Evolutionary conservation across 257 asterid species (phyloP), one percentile per base, ranked within the genome.

Genomic region (Craterostigma plantagineum): DNA sequence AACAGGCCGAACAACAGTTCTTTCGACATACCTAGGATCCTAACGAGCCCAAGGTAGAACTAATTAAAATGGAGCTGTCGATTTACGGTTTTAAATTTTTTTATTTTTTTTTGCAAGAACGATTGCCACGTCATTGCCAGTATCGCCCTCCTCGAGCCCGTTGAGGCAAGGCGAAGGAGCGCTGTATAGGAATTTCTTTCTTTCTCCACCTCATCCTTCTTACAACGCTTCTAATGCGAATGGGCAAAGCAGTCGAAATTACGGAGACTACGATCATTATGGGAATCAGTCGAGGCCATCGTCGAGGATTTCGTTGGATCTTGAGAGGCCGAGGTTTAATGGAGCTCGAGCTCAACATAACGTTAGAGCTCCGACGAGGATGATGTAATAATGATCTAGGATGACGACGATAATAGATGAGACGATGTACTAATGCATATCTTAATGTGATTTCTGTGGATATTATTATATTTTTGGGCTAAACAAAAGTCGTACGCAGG

Each of bases 71-170:
- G n/a, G n/a, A n/a, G n/a, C n/a, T n/a, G n/a, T n/a, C n/a, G n/a
- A n/a, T n/a, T n/a, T n/a, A n/a, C n/a, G n/a, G n/a, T 36, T 36
- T 2, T 12, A 4, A 36, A 36, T 12, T 36, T 36, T 2, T 36
- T 2, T 36, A 36, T 9, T 36, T 9, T 36, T 2, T 12, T n/a
- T n/a, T n/a, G 36, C 69, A 33, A 82, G 79, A 66, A 52, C 70
- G 38, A 78, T 86, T 60, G 30, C 30, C 6, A 58, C 92, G 8
- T 86, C 97, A 4, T 48, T 81, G 60, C 97, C 97, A 0, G 95
- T 78, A 40, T 86, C 97, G 50, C 94, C 97, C 11, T 59, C 79
- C 18, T 79, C 93, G 7, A 84, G 96, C 57, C 96, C 96, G 1
- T 62, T 79, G 40, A 23, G 30, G 6, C 68, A 92, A 50, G 81